phyloP scores from a whole-genome alignment of 164 flowering plant species.

The Aristolochia fimbriata region DNA sequence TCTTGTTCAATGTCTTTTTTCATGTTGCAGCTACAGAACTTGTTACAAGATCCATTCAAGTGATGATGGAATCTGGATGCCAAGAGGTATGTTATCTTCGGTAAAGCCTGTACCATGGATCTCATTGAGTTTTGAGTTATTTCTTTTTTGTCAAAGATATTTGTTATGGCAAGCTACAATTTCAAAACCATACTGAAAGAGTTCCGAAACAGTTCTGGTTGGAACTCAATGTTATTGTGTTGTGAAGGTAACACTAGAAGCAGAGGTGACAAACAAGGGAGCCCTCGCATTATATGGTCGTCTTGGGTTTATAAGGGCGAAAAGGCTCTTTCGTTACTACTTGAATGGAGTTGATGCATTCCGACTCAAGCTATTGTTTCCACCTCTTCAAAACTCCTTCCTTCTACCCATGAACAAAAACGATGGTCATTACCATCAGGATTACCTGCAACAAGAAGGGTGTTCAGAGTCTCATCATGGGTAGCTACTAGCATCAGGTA shows the following conservation, averaged over 20 bases:
- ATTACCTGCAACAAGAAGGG: slow-evolving; percentile 4
- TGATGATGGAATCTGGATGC: slow-evolving; percentile 97
- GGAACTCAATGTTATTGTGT: background rate
- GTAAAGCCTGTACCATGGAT: background rate
- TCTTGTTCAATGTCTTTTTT: slow-evolving; percentile 6
- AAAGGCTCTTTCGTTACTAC: slow-evolving; percentile 87
- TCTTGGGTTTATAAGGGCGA: slow-evolving; percentile 94
- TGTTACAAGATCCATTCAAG: slow-evolving; percentile 74
- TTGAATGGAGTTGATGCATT: slow-evolving; percentile 97
- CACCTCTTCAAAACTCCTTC: slow-evolving; percentile 31
- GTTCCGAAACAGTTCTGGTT: background rate
- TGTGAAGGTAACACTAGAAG: slow-evolving; percentile 84
- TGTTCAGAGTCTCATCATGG: slow-evolving; percentile 4
- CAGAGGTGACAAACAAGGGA: slow-evolving; percentile 97
- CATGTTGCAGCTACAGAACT: slow-evolving; percentile 79
- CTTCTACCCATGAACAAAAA: background rate
- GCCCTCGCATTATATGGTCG: slow-evolving; percentile 95
- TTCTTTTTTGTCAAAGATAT: background rate
- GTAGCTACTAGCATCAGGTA: background rate
- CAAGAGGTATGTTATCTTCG: slow-evolving; percentile 60
- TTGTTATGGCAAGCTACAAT: background rate
- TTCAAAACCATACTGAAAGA: too few species aligned
- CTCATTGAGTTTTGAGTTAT: too few species aligned
- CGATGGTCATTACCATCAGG: slow-evolving; percentile 3
- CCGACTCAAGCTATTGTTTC: slow-evolving; percentile 78